Conservation (phyloP, 345 rosid species). For the Garcia nutans region DNA sequence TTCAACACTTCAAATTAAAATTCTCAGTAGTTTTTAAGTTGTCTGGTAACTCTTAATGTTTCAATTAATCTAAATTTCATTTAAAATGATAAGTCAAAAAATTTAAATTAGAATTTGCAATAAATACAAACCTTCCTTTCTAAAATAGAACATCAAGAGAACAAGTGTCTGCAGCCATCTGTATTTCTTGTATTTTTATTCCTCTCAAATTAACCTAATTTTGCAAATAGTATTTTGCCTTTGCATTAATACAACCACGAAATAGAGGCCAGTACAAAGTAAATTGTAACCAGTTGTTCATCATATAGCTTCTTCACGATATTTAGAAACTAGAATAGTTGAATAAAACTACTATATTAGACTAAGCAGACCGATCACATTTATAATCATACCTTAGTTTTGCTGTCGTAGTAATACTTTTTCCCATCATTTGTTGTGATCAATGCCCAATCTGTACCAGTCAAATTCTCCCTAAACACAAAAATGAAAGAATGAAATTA, state of each 20-base stretch:
- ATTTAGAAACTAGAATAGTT: neutral
- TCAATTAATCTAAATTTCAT: too few relatives aligned
- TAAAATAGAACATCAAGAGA: neutral
- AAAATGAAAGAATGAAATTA: slow-evolving; percentile 1
- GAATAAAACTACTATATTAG: neutral
- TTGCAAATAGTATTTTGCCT: neutral
- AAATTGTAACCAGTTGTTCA: neutral
- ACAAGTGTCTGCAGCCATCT: too few relatives aligned
- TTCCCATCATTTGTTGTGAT: slow-evolving; percentile 86
- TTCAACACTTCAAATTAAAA: neutral
- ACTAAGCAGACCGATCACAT: neutral
- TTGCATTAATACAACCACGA: neutral
- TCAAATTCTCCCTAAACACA: slow-evolving; percentile 66
- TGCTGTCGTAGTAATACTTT: slow-evolving; percentile 84
- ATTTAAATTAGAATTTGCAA: too few relatives aligned
- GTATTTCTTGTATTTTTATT: neutral
- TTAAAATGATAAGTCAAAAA: too few relatives aligned
- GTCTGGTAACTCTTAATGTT: too few relatives aligned
- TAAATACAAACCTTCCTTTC: neutral
- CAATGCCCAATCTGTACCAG: slow-evolving; percentile 85
- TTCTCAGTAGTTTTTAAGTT: neutral
- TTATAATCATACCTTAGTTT: slow-evolving; percentile 61
- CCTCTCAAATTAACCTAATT: neutral
- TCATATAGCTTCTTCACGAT: neutral
- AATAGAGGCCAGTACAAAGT: neutral